Conservation (phyloP, 306 rosid species). For the Castanea sativa region DNA sequence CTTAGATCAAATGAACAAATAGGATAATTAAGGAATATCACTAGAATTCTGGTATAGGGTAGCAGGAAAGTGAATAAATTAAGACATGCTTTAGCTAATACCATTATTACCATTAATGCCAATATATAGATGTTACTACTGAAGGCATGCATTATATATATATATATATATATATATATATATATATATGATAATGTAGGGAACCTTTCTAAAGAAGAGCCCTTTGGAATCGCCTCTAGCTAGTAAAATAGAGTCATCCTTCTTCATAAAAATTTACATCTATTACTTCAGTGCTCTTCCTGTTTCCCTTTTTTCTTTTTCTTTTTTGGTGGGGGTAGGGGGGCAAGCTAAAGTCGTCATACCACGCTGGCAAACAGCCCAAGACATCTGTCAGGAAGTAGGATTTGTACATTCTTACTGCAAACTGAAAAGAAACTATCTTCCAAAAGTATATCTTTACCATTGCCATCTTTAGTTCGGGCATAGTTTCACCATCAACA, state of each 20-base stretch:
- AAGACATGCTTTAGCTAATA: background rate
- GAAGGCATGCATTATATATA: background rate
- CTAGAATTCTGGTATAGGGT: background rate
- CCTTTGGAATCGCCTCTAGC: too few relatives aligned
- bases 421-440: background rate
- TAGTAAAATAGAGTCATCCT: background rate
- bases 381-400: background rate
- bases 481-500: background rate
- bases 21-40: background rate
- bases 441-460: background rate
- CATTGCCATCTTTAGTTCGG: background rate
- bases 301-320: background rate
- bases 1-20: background rate
- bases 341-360: background rate
- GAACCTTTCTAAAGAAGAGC: too few relatives aligned
- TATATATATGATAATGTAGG: too few relatives aligned
- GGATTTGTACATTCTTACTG: background rate
- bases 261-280: background rate
- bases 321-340: background rate
- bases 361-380: background rate
- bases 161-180: background rate
- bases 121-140: background rate
- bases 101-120: background rate
- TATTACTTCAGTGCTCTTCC: background rate
- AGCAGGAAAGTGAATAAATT: background rate